Conservation (phyloP, 306 rosid species). For the Rubus idaeus region DNA sequence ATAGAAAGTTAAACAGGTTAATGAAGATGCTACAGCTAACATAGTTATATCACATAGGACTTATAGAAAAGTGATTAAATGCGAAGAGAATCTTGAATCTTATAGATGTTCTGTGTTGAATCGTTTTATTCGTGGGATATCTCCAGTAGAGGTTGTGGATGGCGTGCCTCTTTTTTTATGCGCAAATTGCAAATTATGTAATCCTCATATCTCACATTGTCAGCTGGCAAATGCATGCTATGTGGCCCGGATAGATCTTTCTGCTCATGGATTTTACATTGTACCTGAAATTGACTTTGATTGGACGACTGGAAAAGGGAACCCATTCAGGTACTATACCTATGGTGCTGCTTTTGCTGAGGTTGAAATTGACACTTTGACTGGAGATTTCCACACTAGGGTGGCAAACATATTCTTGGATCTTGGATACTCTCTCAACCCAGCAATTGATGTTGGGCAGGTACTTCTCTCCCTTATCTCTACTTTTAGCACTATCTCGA, state of each 20-base stretch:
- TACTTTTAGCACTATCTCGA: neutral
- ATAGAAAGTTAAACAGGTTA: neutral
- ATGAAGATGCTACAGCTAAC: neutral
- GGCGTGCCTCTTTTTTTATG: neutral
- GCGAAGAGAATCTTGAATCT: neutral
- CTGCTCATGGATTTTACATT: slow-evolving; percentile 92
- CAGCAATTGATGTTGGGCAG: slow-evolving; percentile 97
- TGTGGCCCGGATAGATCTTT: slow-evolving; percentile 78
- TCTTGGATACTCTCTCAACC: slow-evolving; percentile 87
- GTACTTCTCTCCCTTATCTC: slow-evolving; percentile 29
- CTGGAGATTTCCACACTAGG: slow-evolving; percentile 93
- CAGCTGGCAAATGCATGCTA: slow-evolving; percentile 89
- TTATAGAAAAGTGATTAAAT: neutral
- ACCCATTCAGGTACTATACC: slow-evolving; percentile 79
- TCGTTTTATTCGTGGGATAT: neutral
- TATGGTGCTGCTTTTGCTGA: slow-evolving; percentile 95
- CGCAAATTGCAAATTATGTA: slow-evolving; percentile 16
- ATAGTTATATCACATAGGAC: neutral
- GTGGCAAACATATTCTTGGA: slow-evolving; percentile 69
- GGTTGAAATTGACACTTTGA: slow-evolving; percentile 93
- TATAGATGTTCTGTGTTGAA: neutral
- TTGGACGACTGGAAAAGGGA: slow-evolving; percentile 77
- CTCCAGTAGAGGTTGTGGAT: neutral
- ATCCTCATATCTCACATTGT: slow-evolving; percentile 25
- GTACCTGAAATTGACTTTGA: slow-evolving; percentile 86